phyloP scores from a whole-genome alignment of 805 yeast species.

The Candida suzukii region DNA sequence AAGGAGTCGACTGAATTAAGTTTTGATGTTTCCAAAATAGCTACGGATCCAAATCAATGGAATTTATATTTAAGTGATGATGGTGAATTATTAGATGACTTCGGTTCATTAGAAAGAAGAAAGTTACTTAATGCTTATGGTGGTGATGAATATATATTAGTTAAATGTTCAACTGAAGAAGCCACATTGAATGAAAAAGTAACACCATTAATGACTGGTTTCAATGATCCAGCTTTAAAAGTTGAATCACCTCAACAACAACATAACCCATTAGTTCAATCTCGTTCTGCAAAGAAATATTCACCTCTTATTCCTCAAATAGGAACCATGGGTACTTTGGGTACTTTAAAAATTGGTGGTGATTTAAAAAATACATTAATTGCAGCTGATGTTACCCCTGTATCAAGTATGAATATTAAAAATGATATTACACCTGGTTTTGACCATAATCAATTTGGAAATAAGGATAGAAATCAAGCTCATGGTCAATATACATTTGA shows the following conservation, averaged over 20 bases:
- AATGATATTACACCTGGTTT: slow-evolving; percentile 1
- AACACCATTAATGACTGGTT: slow-evolving; percentile 45
- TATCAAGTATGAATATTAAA: slow-evolving; percentile 10
- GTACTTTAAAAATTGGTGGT: not conserved
- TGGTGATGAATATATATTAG: slow-evolving; percentile 75
- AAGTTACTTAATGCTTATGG: slow-evolving; percentile 64
- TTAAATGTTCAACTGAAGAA: slow-evolving; percentile 47
- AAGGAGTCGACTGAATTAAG: slow-evolving; percentile 2
- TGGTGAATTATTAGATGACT: slow-evolving; percentile 87
- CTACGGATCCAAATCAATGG: slow-evolving; percentile 61
- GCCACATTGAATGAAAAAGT: slow-evolving; percentile 37
- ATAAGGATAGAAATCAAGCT: not conserved
- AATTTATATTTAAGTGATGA: slow-evolving; percentile 79
- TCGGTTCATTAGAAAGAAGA: slow-evolving; percentile 77
- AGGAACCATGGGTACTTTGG: not conserved
- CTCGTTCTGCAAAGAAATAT: not conserved
- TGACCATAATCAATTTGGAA: not conserved
- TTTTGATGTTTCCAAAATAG: slow-evolving; percentile 3
- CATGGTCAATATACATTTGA: not conserved
- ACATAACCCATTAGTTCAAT: not conserved
- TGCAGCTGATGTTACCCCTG: slow-evolving; percentile 14
- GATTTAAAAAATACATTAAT: slow-evolving; percentile 7
- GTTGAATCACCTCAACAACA: not conserved
- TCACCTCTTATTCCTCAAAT: not conserved
- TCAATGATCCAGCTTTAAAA: not conserved